Conservation (phyloP, 768 basidiomycete species). For the Russula abietina region DNA sequence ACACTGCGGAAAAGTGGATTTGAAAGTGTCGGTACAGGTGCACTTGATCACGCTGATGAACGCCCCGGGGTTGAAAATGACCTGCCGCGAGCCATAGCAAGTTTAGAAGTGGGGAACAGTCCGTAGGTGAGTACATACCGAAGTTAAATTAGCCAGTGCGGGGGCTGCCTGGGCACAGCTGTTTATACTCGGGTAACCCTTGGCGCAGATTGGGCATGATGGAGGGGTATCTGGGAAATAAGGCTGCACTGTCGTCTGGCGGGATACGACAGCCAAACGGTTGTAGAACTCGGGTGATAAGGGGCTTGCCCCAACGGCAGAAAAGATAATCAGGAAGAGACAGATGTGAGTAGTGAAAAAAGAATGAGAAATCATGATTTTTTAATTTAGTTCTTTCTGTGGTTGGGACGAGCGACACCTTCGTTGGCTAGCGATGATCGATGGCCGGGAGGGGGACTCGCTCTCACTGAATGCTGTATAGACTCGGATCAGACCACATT, state of each 20-base stretch:
- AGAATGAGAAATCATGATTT: conserved; percentile 1
- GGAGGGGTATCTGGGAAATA: conserved; percentile 47
- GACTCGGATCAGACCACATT: too few species aligned
- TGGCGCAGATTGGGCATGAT: conserved; percentile 55
- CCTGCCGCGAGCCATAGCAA: conserved; percentile 26
- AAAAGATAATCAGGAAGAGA: not conserved
- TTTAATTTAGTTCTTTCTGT: not conserved
- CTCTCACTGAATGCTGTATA: too few species aligned
- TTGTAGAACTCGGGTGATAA: not conserved
- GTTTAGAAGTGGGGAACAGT: not conserved
- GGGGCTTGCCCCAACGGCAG: conserved; percentile 5
- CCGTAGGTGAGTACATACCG: conserved; percentile 35
- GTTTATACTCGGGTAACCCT: conserved; percentile 47
- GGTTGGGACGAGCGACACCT: not conserved
- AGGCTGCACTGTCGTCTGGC: conserved; percentile 30
- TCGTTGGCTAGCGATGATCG: not conserved
- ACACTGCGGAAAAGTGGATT: conserved; percentile 51
- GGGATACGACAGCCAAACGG: not conserved
- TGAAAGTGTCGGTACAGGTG: conserved; percentile 49
- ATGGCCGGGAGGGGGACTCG: not conserved
- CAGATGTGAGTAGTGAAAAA: not conserved
- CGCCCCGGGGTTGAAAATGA: conserved; percentile 58
- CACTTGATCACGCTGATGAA: conserved; percentile 61
- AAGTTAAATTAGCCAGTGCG: conserved; percentile 50
- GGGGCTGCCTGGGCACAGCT: conserved; percentile 54